Evolutionary conservation across 345 rosid genomes (phyloP).

Genomic region (Camelina sativa): DNA sequence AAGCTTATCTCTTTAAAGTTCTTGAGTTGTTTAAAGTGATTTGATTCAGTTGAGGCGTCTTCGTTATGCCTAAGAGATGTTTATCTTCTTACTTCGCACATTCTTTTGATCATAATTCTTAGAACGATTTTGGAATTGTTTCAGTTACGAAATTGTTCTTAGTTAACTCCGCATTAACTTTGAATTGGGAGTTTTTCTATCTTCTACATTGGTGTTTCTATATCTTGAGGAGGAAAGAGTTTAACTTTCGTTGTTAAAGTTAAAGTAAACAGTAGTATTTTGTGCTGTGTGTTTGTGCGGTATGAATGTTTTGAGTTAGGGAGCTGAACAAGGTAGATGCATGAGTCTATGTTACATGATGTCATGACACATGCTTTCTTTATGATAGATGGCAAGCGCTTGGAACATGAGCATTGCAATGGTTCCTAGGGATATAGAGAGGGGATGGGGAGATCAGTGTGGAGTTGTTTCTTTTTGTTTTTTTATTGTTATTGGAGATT

Average conservation of each 20-base stretch:
- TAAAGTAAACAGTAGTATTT: not conserved
- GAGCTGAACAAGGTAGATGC: slow-evolving; percentile 65
- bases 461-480: slow-evolving; percentile 64
- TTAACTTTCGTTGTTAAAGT: not conserved
- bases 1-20: not conserved
- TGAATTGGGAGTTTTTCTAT: not conserved
- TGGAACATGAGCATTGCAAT: slow-evolving; percentile 95
- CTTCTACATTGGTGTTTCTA: not conserved
- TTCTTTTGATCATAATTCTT: not conserved
- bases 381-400: slow-evolving; percentile 97
- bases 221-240: not conserved
- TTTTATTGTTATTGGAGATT: slow-evolving; percentile 66
- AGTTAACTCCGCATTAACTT: not conserved
- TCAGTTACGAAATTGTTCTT: not conserved
- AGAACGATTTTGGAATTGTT: not conserved
- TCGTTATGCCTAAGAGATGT: not conserved
- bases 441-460: slow-evolving; percentile 89
- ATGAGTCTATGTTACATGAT: slow-evolving; percentile 65
- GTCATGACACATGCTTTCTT: slow-evolving; percentile 93
- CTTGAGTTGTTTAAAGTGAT: not conserved
- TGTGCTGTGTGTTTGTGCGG: slow-evolving; percentile 2
- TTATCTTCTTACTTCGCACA: too few species aligned
- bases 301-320: slow-evolving; percentile 30
- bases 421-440: slow-evolving; percentile 87
- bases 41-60: slow-evolving; percentile 11